Evolutionary conservation across 2,329 filamentous ascomycete species (phyloP).

Genomic region (Sclerotinia sclerotiorum): DNA sequence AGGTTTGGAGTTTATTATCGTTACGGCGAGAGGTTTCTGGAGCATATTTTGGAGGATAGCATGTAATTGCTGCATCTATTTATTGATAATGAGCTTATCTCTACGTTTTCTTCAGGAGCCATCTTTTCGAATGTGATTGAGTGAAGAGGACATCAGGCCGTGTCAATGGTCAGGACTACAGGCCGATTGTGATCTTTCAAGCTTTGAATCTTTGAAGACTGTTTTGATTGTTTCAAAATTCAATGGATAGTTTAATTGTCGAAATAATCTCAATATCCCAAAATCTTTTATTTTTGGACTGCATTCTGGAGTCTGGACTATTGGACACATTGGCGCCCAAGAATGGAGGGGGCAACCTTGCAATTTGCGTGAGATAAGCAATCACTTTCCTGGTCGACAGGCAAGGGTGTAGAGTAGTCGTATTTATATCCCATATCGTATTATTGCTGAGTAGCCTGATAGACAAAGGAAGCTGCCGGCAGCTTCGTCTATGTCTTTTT

Average conservation of each 20-base stretch:
- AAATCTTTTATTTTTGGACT: no score
- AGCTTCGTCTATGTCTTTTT: neutral
- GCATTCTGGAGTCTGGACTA: no score
- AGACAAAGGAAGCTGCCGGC: neutral
- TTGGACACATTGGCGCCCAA: no score
- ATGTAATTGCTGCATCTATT: neutral
- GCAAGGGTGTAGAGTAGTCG: neutral
- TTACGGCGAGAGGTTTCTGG: neutral
- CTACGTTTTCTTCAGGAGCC: no score
- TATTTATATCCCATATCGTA: neutral
- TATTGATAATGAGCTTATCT: neutral
- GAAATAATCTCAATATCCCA: no score
- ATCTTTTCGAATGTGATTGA: neutral
- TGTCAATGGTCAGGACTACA: no score
- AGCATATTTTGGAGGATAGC: neutral
- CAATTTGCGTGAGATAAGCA: neutral
- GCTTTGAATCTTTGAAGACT: no score
- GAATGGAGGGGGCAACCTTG: neutral
- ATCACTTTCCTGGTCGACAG: neutral
- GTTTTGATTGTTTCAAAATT: no score
- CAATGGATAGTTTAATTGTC: no score
- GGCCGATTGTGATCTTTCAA: no score
- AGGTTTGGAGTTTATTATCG: neutral
- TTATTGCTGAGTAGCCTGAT: neutral
- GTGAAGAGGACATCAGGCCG: no score